Evolutionary conservation across 2,329 filamentous ascomycete species (phyloP).

Genomic region (Calycina herbarum): DNA sequence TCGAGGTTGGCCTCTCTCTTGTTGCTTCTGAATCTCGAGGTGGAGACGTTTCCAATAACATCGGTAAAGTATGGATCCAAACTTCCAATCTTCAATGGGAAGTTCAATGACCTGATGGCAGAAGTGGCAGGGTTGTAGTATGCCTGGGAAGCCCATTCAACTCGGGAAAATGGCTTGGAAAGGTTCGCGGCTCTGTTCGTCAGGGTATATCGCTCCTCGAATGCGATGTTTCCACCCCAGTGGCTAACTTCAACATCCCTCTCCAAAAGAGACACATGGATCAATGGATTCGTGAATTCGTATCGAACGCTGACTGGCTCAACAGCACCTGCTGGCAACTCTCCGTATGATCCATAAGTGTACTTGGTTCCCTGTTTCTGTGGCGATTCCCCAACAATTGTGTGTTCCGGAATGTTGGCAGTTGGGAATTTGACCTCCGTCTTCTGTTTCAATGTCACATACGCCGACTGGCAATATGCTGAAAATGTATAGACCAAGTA

Average conservation of each 20-base stretch:
- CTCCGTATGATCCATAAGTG: constrained; percentile 86
- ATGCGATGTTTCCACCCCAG: constrained; percentile 95
- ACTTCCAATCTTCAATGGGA: constrained; percentile 77
- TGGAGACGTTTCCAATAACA: constrained; percentile 95
- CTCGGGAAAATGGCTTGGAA: constrained; percentile 69
- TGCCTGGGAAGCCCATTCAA: constrained; percentile 70
- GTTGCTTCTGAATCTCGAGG: constrained; percentile 79
- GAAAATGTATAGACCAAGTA: constrained; percentile 85
- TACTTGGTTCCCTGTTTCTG: constrained; percentile 82
- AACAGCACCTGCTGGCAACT: constrained; percentile 73
- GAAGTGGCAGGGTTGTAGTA: constrained; percentile 77
- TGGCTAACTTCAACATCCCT: constrained; percentile 94
- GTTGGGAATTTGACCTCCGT: constrained; percentile 91
- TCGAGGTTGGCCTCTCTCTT: constrained; percentile 80
- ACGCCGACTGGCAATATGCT: constrained; percentile 79
- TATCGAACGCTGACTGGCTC: constrained; percentile 80
- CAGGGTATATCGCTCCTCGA: constrained; percentile 90
- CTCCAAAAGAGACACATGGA: constrained; percentile 75
- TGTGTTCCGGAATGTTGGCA: constrained; percentile 80
- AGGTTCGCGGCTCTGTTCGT: constrained; percentile 83
- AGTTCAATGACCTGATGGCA: constrained; percentile 78
- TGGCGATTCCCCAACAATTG: constrained; percentile 67
- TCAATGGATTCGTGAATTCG: constrained; percentile 91
- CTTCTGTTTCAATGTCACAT: constrained; percentile 89
- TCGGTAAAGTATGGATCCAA: constrained; percentile 92